phyloP scores from a whole-genome alignment of 108 stramenopile species.

The Fistulifera solaris region DNA sequence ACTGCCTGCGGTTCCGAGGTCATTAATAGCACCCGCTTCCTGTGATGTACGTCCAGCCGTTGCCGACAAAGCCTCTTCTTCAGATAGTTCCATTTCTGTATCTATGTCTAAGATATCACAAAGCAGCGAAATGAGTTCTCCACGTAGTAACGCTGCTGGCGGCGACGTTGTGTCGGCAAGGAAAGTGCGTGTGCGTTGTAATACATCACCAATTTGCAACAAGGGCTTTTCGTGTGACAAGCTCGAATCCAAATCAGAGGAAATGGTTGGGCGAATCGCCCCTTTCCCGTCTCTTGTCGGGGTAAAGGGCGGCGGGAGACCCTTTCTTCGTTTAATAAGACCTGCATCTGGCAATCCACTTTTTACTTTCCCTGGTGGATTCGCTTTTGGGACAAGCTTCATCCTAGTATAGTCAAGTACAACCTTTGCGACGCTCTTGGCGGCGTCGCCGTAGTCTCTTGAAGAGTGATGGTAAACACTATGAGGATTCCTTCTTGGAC shows the following conservation, averaged over 20 bases:
- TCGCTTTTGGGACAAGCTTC: slow-evolving; percentile 26
- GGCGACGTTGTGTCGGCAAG: slow-evolving; percentile 61
- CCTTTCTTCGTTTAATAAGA: slow-evolving; percentile 4
- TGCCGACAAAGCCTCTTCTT: slow-evolving; percentile 52
- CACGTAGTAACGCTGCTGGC: slow-evolving; percentile 60
- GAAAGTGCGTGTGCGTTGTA: slow-evolving; percentile 70
- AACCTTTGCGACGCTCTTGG: slow-evolving; percentile 71
- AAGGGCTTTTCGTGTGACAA: slow-evolving; percentile 32
- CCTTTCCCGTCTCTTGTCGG: slow-evolving; percentile 5
- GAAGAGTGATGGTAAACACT: slow-evolving; percentile 30
- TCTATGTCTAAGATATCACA: slow-evolving; percentile 78
- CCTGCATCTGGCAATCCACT: neutral
- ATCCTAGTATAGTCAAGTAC: slow-evolving; percentile 57
- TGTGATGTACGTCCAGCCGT: slow-evolving; percentile 34
- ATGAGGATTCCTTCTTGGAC: slow-evolving; percentile 7
- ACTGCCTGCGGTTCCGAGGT: slow-evolving; percentile 77
- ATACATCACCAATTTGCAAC: slow-evolving; percentile 67
- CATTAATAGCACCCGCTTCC: slow-evolving; percentile 48
- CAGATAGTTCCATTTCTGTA: slow-evolving; percentile 68
- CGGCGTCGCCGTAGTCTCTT: slow-evolving; percentile 63
- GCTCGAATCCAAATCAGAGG: neutral
- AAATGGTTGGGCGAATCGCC: slow-evolving; percentile 2
- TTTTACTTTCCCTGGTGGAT: neutral
- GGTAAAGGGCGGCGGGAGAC: slow-evolving; percentile 16
- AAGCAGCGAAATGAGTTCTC: slow-evolving; percentile 68